Conservation (phyloP, 1,284 basidiomycete genomes). For the Pyrrhoderma noxium region DNA sequence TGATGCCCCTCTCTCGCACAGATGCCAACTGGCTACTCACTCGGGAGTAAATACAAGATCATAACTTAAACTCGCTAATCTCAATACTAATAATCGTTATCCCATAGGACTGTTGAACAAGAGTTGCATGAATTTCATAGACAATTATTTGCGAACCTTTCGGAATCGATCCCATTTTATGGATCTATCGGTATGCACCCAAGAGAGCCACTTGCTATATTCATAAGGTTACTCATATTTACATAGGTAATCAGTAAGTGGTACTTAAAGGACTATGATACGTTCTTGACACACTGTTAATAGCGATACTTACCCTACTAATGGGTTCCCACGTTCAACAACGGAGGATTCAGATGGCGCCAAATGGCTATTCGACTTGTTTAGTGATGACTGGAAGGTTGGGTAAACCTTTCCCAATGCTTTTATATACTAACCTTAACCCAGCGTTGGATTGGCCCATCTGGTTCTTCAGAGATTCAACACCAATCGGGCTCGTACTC, state of each 20-base stretch:
- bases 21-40: slow-evolving; percentile 42
- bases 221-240: background rate
- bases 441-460: slow-evolving; percentile 36
- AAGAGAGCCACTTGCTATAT: too few relatives aligned
- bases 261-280: background rate
- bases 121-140: slow-evolving; percentile 13
- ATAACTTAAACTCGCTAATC: slow-evolving; percentile 25
- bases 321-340: slow-evolving; percentile 41
- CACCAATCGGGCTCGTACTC: slow-evolving; percentile 46
- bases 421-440: background rate
- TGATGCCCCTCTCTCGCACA: slow-evolving; percentile 17
- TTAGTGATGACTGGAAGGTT: slow-evolving; percentile 41
- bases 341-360: slow-evolving; percentile 26
- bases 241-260: slow-evolving; percentile 43
- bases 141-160: slow-evolving; percentile 5
- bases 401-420: slow-evolving; percentile 16
- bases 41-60: slow-evolving; percentile 33
- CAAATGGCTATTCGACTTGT: slow-evolving; percentile 45
- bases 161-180: slow-evolving; percentile 5
- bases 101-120: slow-evolving; percentile 6
- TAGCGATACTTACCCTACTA: slow-evolving; percentile 43
- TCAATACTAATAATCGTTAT: background rate
- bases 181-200: slow-evolving; percentile 1
- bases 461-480: slow-evolving; percentile 33
- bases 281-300: background rate